Conservation (phyloP, 2,329 filamentous ascomycete genomes). For the Ascochyta viciae-villosae region DNA sequence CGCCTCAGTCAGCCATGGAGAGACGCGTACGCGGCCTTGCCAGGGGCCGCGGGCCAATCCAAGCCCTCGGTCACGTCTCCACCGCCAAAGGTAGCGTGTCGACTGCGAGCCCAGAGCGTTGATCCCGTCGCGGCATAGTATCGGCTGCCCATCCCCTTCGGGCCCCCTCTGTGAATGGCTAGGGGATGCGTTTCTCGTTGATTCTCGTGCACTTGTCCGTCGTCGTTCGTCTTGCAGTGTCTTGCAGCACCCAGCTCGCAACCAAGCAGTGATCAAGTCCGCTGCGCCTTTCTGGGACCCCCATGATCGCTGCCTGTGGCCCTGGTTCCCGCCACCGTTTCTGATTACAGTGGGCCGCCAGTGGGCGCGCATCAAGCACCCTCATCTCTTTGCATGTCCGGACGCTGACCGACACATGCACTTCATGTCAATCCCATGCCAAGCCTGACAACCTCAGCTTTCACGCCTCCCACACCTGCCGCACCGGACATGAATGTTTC, state of each 20-base stretch:
- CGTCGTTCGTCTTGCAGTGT: background rate
- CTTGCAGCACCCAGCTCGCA: background rate
- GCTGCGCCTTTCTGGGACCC: constrained; percentile 2
- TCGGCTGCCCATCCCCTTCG: constrained; percentile 1
- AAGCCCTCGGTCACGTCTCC: constrained; percentile 2
- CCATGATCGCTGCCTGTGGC: constrained; percentile 6
- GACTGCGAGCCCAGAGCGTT: constrained; percentile 6
- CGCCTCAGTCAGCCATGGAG: constrained; percentile 10
- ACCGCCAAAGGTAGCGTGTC: constrained; percentile 8
- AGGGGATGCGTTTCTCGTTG: background rate
- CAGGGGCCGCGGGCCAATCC: constrained; percentile 11
- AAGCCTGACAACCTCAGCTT: constrained; percentile 6
- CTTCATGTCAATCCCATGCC: constrained; percentile 9
- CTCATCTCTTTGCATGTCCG: constrained; percentile 5
- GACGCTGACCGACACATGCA: constrained; percentile 8
- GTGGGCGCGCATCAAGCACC: constrained; percentile 3
- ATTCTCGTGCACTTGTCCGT: background rate
- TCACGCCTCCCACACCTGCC: constrained; percentile 1
- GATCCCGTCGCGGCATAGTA: constrained; percentile 9
- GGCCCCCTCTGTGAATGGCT: background rate
- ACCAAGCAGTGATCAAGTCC: background rate
- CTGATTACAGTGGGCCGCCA: background rate
- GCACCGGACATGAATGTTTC: background rate
- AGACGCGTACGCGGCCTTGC: constrained; percentile 11
- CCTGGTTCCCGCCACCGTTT: constrained; percentile 9